These are phyloP conservation scores for Nevesoporus exiguus DNA, from an alignment of 768 basidiomycete genomes.

Conservation along the genomic window DNA sequence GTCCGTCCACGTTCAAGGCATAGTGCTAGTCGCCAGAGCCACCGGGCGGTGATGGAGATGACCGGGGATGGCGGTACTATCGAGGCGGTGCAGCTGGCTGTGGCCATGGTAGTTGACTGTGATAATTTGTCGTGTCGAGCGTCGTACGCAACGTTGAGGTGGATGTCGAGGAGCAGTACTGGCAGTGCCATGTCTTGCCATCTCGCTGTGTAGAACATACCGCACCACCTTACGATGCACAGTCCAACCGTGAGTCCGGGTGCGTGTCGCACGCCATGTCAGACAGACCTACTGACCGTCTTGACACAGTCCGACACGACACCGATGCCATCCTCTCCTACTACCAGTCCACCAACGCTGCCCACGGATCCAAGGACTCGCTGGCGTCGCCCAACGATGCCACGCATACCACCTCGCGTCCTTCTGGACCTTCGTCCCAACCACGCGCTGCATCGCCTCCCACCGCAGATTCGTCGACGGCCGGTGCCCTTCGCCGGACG, in stretches of 20 bases:
- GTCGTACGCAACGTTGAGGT: background rate
- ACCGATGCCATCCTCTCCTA: slow-evolving; percentile 48
- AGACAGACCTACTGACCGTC: background rate
- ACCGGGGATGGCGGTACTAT: background rate
- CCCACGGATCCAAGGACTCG: background rate
- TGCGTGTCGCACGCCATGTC: slow-evolving; percentile 12
- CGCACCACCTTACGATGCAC: slow-evolving; percentile 17
- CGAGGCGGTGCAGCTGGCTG: slow-evolving; percentile 24
- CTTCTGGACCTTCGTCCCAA: background rate
- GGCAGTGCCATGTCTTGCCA: background rate
- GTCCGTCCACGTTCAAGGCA: background rate
- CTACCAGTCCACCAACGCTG: slow-evolving; percentile 47
- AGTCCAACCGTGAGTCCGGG: slow-evolving; percentile 8
- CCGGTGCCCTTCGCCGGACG: slow-evolving; percentile 40
- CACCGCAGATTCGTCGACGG: slow-evolving; percentile 26
- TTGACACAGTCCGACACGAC: slow-evolving; percentile 26
- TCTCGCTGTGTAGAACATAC: slow-evolving; percentile 13
- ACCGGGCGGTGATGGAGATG: background rate
- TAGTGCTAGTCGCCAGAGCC: background rate
- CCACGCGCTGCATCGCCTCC: slow-evolving; percentile 26
- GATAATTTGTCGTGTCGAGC: background rate
- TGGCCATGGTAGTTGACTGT: slow-evolving; percentile 10
- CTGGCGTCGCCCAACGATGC: slow-evolving; percentile 38
- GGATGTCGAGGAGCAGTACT: slow-evolving; percentile 9
- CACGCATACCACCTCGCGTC: slow-evolving; percentile 22